Percentiles rank a stretch among this genome's conserved stretches.
These are phyloP conservation scores for Tubosaeta sp. DNA, from an alignment of 768 basidiomycete genomes.

Conservation along the genomic window DNA sequence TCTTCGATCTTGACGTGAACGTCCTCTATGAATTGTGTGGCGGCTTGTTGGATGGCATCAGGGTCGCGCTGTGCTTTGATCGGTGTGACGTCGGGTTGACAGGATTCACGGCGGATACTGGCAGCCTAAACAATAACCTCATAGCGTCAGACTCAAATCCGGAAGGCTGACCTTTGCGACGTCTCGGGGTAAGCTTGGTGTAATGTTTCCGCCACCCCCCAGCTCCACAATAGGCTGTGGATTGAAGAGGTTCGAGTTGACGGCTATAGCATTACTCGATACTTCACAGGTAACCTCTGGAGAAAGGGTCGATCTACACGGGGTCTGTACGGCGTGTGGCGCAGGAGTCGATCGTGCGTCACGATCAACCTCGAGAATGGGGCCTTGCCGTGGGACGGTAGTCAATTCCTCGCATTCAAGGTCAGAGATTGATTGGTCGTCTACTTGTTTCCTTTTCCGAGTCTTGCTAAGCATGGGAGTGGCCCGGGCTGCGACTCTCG, in stretches of 20 bases:
- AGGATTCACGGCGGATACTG: not conserved
- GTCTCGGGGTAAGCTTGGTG: not conserved
- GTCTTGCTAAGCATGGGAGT: constrained; percentile 27
- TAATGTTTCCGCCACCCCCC: not conserved
- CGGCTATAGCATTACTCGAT: constrained; percentile 8
- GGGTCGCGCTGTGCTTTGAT: constrained; percentile 31
- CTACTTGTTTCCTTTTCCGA: constrained; percentile 5
- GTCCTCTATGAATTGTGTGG: not conserved
- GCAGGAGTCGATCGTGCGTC: not conserved
- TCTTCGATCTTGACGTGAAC: constrained; percentile 1
- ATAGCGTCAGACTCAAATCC: not conserved
- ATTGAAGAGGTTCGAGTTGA: not conserved
- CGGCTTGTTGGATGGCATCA: constrained; percentile 11
- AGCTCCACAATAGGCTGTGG: constrained; percentile 1
- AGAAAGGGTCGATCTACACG: not conserved
- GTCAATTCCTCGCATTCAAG: not conserved
- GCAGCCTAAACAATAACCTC: constrained; percentile 6
- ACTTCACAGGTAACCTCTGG: not conserved
- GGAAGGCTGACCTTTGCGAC: constrained; percentile 13
- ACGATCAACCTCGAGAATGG: not conserved
- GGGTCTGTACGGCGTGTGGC: not conserved
- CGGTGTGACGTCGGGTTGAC: constrained; percentile 11
- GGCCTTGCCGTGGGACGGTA: not conserved
- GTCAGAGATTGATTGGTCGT: not conserved
- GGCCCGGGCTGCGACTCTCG: constrained; percentile 7